Evolutionary conservation across 2,329 filamentous ascomycete genomes (phyloP).

Genomic region (Claviceps digitariae): DNA sequence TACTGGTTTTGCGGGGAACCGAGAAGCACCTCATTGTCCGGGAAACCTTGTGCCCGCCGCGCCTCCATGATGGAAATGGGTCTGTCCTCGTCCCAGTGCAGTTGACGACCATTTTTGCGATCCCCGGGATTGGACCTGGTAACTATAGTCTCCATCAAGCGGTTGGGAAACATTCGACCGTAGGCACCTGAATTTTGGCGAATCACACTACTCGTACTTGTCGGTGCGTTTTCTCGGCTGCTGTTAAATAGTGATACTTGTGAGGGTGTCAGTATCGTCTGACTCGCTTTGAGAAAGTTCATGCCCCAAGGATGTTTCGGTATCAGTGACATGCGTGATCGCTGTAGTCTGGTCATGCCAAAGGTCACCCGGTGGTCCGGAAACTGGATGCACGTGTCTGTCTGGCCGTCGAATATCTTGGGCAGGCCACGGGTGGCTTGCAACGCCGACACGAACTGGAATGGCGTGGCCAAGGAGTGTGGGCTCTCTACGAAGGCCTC

Average conservation of each 20-base stretch:
- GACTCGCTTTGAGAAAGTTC: conserved; percentile 35
- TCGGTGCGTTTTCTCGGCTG: no score
- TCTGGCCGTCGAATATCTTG: conserved; percentile 44
- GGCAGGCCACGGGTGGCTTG: conserved; percentile 50
- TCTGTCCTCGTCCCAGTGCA: conserved; percentile 57
- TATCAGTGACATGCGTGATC: conserved; percentile 40
- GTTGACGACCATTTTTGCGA: conserved; percentile 33
- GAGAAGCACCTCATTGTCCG: conserved; percentile 56
- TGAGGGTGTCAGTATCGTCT: conserved; percentile 22
- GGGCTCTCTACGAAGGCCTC: conserved; percentile 41
- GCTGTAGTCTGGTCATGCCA: conserved; percentile 23
- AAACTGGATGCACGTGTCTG: conserved; percentile 46
- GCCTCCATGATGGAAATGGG: conserved; percentile 52
- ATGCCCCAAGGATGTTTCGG: conserved; percentile 44
- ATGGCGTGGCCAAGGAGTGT: conserved; percentile 36
- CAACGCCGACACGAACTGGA: conserved; percentile 38
- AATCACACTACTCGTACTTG: not conserved
- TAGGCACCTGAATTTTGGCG: conserved; percentile 30
- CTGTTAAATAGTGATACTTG: conserved; percentile 9
- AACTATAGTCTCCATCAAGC: conserved; percentile 49
- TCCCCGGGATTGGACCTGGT: conserved; percentile 40
- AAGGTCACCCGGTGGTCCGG: conserved; percentile 53
- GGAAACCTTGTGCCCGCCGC: conserved; percentile 61
- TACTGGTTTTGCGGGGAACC: conserved; percentile 43
- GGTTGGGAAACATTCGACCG: conserved; percentile 35